These are phyloP conservation scores for Yarrowia sp. DNA, from an alignment of 805 yeast genomes.

Conservation along the genomic window DNA sequence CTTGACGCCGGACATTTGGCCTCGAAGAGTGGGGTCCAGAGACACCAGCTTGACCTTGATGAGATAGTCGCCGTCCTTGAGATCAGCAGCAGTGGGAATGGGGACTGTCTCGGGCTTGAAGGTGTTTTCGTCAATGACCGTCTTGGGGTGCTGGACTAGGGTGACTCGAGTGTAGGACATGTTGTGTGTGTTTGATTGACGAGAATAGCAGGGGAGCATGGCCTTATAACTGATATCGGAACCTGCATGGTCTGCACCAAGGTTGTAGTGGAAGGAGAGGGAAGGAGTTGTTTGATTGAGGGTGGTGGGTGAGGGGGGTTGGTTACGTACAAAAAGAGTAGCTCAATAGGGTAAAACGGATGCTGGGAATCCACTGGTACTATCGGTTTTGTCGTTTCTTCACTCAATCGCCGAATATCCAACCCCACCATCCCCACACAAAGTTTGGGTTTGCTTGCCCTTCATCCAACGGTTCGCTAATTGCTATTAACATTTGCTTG, in stretches of 20 bases:
- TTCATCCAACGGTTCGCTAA: slow-evolving; percentile 19
- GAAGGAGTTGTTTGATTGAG: background rate
- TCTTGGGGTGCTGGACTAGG: slow-evolving; percentile 12
- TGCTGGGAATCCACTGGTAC: too few species aligned
- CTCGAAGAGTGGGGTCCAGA: slow-evolving; percentile 28
- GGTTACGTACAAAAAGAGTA: background rate
- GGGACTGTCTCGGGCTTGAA: slow-evolving; percentile 18
- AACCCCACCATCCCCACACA: background rate
- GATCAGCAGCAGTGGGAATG: slow-evolving; percentile 16
- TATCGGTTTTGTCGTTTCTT: too few species aligned
- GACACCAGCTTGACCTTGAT: slow-evolving; percentile 23
- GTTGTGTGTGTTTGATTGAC: background rate
- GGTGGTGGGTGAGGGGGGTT: background rate
- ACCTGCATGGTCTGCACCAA: background rate
- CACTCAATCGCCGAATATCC: too few species aligned
- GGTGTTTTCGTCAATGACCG: background rate
- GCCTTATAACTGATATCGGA: too few species aligned
- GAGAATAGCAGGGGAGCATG: too few species aligned
- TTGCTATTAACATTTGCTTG: background rate
- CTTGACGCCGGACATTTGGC: slow-evolving; percentile 25
- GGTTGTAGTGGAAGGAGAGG: background rate
- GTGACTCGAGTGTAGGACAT: slow-evolving; percentile 20
- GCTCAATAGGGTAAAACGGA: too few species aligned
- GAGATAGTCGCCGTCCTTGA: slow-evolving; percentile 10
- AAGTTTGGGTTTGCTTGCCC: slow-evolving; percentile 9